Percentiles rank a stretch among this genome's conserved stretches.
phyloP scores from a whole-genome alignment of 2,329 filamentous ascomycete species.

The Calycina marina region DNA sequence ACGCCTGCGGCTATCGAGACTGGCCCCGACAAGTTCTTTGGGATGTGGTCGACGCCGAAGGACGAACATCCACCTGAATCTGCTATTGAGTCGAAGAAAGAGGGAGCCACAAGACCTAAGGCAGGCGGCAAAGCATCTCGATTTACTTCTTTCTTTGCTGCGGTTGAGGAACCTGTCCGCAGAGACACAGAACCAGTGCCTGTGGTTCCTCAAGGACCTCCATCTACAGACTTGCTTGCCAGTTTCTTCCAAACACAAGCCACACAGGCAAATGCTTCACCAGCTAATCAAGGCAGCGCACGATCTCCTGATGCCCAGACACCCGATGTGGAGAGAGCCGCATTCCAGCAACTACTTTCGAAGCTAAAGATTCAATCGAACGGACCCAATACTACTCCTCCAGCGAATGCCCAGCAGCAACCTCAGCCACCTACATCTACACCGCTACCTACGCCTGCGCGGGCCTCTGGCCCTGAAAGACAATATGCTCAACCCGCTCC shows the following conservation, averaged over 20 bases:
- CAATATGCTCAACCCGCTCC: constrained; percentile 30
- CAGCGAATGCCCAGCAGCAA: constrained; percentile 23
- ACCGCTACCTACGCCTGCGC: too few species aligned
- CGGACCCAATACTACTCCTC: constrained; percentile 27
- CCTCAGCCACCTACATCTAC: constrained; percentile 12
- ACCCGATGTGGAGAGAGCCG: constrained; percentile 58
- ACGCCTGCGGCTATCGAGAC: constrained; percentile 43
- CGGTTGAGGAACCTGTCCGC: constrained; percentile 36
- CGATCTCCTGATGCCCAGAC: constrained; percentile 17
- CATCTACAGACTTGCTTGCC: constrained; percentile 12
- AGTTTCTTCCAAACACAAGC: constrained; percentile 9
- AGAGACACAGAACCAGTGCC: constrained; percentile 35
- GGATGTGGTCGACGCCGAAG: constrained; percentile 33
- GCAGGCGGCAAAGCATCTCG: constrained; percentile 55
- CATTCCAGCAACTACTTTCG: constrained; percentile 67
- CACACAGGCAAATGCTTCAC: too few species aligned
- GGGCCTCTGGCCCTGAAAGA: too few species aligned
- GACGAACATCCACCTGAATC: constrained; percentile 29
- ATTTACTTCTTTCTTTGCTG: constrained; percentile 70
- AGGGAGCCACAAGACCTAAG: constrained; percentile 37
- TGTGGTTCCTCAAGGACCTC: constrained; percentile 23
- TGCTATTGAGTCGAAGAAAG: constrained; percentile 27
- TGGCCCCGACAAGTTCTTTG: constrained; percentile 68
- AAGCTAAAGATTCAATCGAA: constrained; percentile 52
- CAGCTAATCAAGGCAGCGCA: constrained; percentile 8